Conservation (phyloP, 192 early-diverging fungal species). For the Backusella macrospora region DNA sequence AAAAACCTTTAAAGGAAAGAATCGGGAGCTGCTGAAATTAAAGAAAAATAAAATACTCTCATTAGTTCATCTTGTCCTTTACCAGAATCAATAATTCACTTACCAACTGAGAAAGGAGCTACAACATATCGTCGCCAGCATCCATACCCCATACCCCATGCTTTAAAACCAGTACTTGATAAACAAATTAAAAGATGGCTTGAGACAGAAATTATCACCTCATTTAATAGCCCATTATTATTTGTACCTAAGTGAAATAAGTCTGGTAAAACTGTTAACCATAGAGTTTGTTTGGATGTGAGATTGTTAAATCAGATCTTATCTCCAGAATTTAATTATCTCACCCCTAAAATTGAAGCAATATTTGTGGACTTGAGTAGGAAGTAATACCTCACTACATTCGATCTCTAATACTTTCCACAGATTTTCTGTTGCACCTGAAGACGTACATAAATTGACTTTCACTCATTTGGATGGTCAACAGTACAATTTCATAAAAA, state of each 20-base stretch:
- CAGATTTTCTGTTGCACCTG: neutral
- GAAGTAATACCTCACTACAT: neutral
- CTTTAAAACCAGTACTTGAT: constrained; percentile 5
- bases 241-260: neutral
- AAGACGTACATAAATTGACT: neutral
- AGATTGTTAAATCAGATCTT: constrained; percentile 5
- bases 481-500: neutral
- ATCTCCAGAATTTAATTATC: constrained; percentile 3
- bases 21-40: too few species aligned
- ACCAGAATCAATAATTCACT: too few species aligned
- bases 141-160: neutral
- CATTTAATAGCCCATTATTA: neutral
- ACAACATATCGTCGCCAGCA: too few species aligned
- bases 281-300: neutral
- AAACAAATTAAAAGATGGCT: neutral
- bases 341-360: neutral
- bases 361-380: neutral
- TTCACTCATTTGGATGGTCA: neutral
- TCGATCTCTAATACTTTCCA: neutral
- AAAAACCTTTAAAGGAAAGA: too few species aligned
- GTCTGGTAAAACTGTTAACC: neutral
- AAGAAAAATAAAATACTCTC: too few species aligned
- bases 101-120: too few species aligned
- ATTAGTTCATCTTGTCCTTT: too few species aligned
- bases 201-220: neutral